A percentile compares a stretch with the other conserved stretches of the same genome.
Evolutionary conservation across 208 protist genomes (phyloP).

Genomic region (Leishmania lainsoni): DNA sequence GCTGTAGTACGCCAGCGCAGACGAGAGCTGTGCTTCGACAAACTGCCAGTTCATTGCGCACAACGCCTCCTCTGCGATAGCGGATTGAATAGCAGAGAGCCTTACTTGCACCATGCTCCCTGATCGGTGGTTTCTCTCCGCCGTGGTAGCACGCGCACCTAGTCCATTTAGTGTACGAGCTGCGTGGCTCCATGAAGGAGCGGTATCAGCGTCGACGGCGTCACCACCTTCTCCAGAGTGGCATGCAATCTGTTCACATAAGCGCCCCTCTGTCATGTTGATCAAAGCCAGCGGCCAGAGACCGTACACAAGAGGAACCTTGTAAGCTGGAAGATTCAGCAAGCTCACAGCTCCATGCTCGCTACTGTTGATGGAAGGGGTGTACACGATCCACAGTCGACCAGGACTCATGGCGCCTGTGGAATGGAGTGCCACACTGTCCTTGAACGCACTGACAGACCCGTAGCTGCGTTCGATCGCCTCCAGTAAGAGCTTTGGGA

Average conservation of each 20-base stretch:
- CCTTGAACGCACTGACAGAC: slow-evolving; percentile 35
- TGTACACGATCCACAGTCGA: slow-evolving; percentile 72
- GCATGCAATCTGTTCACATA: slow-evolving; percentile 39
- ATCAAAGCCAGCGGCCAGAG: slow-evolving; percentile 85
- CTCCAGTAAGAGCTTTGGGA: slow-evolving; percentile 19
- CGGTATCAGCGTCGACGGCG: not conserved
- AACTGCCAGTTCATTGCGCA: slow-evolving; percentile 70
- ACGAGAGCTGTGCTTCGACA: slow-evolving; percentile 55
- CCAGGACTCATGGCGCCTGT: slow-evolving; percentile 45
- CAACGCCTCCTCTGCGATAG: slow-evolving; percentile 36
- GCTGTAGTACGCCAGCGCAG: slow-evolving; percentile 58
- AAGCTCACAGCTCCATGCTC: slow-evolving; percentile 56
- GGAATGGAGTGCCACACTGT: slow-evolving; percentile 45
- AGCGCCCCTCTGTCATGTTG: slow-evolving; percentile 56
- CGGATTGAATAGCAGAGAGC: slow-evolving; percentile 24
- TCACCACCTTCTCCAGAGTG: not conserved
- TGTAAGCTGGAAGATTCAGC: slow-evolving; percentile 30
- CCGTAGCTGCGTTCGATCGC: slow-evolving; percentile 43
- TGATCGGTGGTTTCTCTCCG: not conserved
- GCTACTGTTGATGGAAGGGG: slow-evolving; percentile 12
- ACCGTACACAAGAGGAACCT: slow-evolving; percentile 58
- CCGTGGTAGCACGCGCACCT: slow-evolving; percentile 6
- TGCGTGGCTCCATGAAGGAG: slow-evolving; percentile 65
- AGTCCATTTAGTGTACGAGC: slow-evolving; percentile 36
- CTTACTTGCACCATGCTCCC: slow-evolving; percentile 1